Percentiles rank a stretch among this genome's conserved stretches.
These are phyloP conservation scores for Beauveria varroae DNA, from an alignment of 2,329 filamentous ascomycete genomes.

Conservation along the genomic window DNA sequence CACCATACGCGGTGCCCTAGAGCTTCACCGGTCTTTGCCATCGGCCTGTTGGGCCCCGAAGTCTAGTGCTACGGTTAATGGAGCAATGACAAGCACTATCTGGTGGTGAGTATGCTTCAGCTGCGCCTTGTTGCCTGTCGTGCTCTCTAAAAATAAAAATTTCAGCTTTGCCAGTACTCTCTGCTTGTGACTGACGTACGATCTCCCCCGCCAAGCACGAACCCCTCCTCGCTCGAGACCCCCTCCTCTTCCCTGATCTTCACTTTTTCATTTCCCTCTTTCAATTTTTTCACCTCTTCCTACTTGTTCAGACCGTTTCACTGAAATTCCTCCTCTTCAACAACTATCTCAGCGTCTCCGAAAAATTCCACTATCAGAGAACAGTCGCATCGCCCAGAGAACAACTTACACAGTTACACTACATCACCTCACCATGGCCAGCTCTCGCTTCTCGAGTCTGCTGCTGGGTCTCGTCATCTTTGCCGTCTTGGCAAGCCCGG, in stretches of 20 bases:
- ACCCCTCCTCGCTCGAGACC: slow-evolving; percentile 3
- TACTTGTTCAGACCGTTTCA: background rate
- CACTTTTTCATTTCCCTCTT: slow-evolving; percentile 13
- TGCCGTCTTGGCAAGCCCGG: slow-evolving; percentile 59
- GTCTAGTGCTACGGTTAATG: background rate
- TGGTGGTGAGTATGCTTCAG: background rate
- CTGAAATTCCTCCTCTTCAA: background rate
- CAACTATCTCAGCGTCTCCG: slow-evolving; percentile 11
- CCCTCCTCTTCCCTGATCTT: slow-evolving; percentile 13
- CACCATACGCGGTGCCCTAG: background rate
- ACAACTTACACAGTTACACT: background rate
- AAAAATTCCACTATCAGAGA: background rate
- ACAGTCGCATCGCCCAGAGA: background rate
- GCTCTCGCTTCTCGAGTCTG: slow-evolving; percentile 40
- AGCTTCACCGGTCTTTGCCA: slow-evolving; percentile 9
- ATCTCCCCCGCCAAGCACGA: slow-evolving; percentile 8
- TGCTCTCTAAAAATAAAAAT: background rate
- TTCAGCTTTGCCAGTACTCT: background rate
- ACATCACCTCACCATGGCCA: slow-evolving; percentile 40
- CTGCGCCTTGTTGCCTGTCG: background rate
- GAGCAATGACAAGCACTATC: background rate
- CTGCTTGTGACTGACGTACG: slow-evolving; percentile 7
- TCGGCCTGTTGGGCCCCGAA: background rate
- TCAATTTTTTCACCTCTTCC: slow-evolving; percentile 9
- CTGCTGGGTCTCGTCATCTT: slow-evolving; percentile 52